Base-by-base conservation (phyloP, 2,329 filamentous ascomycete genomes). In the Coniochaeta sp. region DNA sequence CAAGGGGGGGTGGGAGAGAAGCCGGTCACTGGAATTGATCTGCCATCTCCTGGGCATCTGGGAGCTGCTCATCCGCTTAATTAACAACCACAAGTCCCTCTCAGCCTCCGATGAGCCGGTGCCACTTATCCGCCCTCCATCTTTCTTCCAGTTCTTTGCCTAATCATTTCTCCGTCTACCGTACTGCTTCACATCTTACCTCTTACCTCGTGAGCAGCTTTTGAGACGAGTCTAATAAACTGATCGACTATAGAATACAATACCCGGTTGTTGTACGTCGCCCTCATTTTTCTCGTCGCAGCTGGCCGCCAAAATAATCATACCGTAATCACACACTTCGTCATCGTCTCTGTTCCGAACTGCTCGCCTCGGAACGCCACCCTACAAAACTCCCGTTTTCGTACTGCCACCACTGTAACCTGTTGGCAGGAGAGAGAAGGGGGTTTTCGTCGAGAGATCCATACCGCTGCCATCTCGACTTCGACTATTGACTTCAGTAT, bases 31-130 rank as follows among this genome's bases (percentile, higher is more conserved):
- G 54, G 54, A 34, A 57, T 57, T 57, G 54, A 57, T 52, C 47
- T 52, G 47, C 47, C 47, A 52, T 28, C 24, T 52, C n/a, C 47
- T 52, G 47, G 62, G 58, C 63, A 64, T 61, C 12, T 65, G 61
- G 60, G 43, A 66, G 57, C 24, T n/a, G 22, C 64, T 61, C 57
- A 63, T 62, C 62, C 61, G 63, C 62, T 65, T 62, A 61, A 62
- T 62, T 62, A 67, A 63, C 63, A 62, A 65, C 56, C 2, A n/a
- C n/a, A 6, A 65, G 59, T 58, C 63, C 66, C 61, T 61, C 57
- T 64, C 61, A 63, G 63, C 62, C 67, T 68, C 67, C 67, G 67
- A 70, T 67, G 68, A 67, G 68, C 69, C 68, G 70, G 67, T 52
- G 62, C 59, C 66, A 66, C 68, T 67, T 67, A 69, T 65, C 68